Evolutionary conservation across 495 filamentous ascomycete genomes (phyloP).

Genomic region (Saxispiralis lemnorum): DNA sequence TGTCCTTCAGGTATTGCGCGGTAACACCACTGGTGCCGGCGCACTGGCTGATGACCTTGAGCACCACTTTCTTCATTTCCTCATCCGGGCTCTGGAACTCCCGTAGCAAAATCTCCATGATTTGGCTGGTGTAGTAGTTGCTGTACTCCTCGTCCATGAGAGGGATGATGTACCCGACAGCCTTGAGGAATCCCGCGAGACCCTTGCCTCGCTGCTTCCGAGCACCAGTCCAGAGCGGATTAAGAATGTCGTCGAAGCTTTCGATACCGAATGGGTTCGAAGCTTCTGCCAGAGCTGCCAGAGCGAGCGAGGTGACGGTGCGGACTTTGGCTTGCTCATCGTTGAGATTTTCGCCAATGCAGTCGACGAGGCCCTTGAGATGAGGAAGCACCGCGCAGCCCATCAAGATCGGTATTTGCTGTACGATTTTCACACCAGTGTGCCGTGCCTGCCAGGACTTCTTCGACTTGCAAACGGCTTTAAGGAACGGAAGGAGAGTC

Average conservation of each 20-base stretch:
- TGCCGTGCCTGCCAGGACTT: constrained; percentile 98
- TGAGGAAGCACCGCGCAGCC: constrained; percentile 93
- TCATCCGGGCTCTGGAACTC: constrained; percentile 95
- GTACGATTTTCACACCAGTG: constrained; percentile 98
- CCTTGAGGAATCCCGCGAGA: constrained; percentile 88
- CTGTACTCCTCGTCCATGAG: constrained; percentile 99
- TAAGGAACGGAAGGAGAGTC: constrained; percentile 81
- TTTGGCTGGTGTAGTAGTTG: constrained; percentile 95
- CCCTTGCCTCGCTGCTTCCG: constrained; percentile 92
- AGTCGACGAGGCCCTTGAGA: constrained; percentile 88
- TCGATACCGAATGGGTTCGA: constrained; percentile 98
- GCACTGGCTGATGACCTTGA: constrained; percentile 96
- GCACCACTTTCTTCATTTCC: constrained; percentile 98
- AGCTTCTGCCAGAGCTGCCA: constrained; percentile 89
- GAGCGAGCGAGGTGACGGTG: constrained; percentile 85
- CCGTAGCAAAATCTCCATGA: constrained; percentile 94
- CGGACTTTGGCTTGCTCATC: constrained; percentile 96
- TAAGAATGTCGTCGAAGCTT: constrained; percentile 92
- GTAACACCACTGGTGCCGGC: constrained; percentile 89
- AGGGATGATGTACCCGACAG: constrained; percentile 94
- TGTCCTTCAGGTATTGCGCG: constrained; percentile 80
- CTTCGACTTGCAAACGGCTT: constrained; percentile 90
- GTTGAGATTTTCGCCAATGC: constrained; percentile 85
- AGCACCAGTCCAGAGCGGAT: constrained; percentile 92
- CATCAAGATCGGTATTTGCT: constrained; percentile 99